Conservation (phyloP, 169 alveolate genomes). For the Eimeria falciformis region DNA sequence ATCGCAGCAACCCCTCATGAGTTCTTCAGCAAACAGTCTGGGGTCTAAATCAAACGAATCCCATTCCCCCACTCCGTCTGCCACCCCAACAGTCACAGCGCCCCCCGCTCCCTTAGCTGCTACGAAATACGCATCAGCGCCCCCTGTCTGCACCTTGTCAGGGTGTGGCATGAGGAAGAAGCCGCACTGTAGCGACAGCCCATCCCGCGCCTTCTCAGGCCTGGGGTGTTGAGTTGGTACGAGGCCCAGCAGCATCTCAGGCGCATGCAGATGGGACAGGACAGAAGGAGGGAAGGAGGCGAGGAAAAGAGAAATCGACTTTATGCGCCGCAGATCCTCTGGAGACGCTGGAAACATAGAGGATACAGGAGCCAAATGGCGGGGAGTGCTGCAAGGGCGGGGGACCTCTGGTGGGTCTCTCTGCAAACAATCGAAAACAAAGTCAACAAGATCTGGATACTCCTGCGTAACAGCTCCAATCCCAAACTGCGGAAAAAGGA, state of each 20-base stretch:
- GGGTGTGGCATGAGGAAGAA: conserved; percentile 83
- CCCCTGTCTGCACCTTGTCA: conserved; percentile 87
- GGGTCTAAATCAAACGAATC: conserved; percentile 83
- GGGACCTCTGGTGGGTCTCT: neutral
- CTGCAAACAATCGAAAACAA: neutral
- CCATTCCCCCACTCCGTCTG: conserved; percentile 88
- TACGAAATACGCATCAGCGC: conserved; percentile 91
- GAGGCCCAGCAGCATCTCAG: neutral
- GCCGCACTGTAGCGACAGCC: conserved; percentile 67
- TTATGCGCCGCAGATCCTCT: neutral
- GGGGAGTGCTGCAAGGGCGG: neutral
- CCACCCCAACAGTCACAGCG: conserved; percentile 86
- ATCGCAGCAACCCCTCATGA: conserved; percentile 80
- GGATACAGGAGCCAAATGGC: neutral
- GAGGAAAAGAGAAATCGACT: neutral
- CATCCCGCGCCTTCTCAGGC: conserved; percentile 4
- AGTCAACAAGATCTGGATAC: neutral
- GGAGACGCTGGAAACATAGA: neutral
- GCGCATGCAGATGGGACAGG: conserved; percentile 8
- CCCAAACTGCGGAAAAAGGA: neutral
- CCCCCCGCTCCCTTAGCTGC: conserved; percentile 15
- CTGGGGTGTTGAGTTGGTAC: neutral
- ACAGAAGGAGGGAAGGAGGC: conserved; percentile 7
- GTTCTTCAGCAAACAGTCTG: conserved; percentile 83
- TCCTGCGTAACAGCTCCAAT: conserved; percentile 36